A percentile compares a stretch with the other conserved stretches of the same genome.
Evolutionary conservation across 1,139 yeast species (phyloP).

Genomic region (Kodamaea ohmeri): DNA sequence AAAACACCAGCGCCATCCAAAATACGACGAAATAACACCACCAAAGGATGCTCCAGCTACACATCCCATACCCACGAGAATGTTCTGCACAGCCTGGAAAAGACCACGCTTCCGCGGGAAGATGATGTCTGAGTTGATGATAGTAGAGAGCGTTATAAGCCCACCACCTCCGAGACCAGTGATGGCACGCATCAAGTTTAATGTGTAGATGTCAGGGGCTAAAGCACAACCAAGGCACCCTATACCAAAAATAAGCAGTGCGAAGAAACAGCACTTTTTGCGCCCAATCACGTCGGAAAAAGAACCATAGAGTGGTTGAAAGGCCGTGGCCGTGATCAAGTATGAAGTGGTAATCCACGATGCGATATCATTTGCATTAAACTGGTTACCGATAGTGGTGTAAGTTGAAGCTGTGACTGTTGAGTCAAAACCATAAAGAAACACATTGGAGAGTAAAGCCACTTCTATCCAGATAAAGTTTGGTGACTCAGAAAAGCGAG

Average conservation of each 20-base stretch:
- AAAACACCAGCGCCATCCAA: slow-evolving; percentile 29
- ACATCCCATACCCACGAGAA: slow-evolving; percentile 25
- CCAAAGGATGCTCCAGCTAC: slow-evolving; percentile 28
- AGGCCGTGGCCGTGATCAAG: slow-evolving; percentile 30
- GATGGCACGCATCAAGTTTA: slow-evolving; percentile 20
- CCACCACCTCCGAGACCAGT: slow-evolving; percentile 39
- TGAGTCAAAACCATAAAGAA: slow-evolving; percentile 18
- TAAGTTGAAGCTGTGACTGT: slow-evolving; percentile 17
- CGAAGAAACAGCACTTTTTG: slow-evolving; percentile 28
- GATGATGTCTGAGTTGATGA: slow-evolving; percentile 29
- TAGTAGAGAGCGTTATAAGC: slow-evolving; percentile 26
- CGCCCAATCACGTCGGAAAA: slow-evolving; percentile 55
- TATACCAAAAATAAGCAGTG: slow-evolving; percentile 20
- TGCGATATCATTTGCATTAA: slow-evolving; percentile 32
- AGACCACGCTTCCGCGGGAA: slow-evolving; percentile 26
- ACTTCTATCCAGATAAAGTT: slow-evolving; percentile 23
- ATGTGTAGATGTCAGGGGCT: slow-evolving; percentile 12
- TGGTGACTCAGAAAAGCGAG: slow-evolving; percentile 15
- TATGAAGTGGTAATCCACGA: slow-evolving; percentile 43
- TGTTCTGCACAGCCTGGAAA: slow-evolving; percentile 28
- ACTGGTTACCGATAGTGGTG: slow-evolving; percentile 21
- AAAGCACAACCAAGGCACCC: slow-evolving; percentile 15
- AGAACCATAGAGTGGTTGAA: slow-evolving; percentile 46
- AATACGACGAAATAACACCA: slow-evolving; percentile 19
- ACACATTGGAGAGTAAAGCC: slow-evolving; percentile 25